These are phyloP conservation scores for Funneliformis caledonium DNA, from an alignment of 371 early-diverging fungal genomes.

Conservation along the genomic window DNA sequence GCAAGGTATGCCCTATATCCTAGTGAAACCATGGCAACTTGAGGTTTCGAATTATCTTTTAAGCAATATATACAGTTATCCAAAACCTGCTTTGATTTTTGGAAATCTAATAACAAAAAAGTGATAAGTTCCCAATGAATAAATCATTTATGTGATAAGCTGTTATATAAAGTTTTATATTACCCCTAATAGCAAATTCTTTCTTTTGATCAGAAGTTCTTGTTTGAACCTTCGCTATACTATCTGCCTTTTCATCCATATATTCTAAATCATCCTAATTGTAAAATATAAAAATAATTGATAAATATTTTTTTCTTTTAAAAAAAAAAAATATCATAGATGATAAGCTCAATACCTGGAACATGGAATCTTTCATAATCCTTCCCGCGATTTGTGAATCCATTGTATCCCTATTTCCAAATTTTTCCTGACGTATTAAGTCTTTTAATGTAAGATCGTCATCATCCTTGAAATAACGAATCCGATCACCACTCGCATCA, in stretches of 20 bases:
- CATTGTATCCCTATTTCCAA: conserved; percentile 47
- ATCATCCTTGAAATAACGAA: conserved; percentile 58
- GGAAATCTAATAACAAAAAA: conserved; percentile 59
- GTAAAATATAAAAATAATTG: not conserved
- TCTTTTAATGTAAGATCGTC: conserved; percentile 59
- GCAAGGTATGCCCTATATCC: conserved; percentile 82
- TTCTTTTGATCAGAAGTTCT: conserved; percentile 68
- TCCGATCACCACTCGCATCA: conserved; percentile 54
- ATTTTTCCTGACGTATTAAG: conserved; percentile 68
- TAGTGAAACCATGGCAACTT: conserved; percentile 75
- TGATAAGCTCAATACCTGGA: conserved; percentile 29
- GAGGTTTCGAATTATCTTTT: conserved; percentile 68
- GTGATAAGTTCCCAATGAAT: not conserved
- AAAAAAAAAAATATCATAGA: conserved; percentile 16
- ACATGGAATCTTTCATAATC: conserved; percentile 22
- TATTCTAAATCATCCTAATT: conserved; percentile 79
- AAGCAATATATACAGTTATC: conserved; percentile 81
- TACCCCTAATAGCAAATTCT: conserved; percentile 65
- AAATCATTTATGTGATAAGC: not conserved
- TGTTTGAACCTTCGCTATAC: conserved; percentile 67
- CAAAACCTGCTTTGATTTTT: conserved; percentile 68
- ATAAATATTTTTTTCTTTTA: conserved; percentile 4
- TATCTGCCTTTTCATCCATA: conserved; percentile 88
- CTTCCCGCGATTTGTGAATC: conserved; percentile 44
- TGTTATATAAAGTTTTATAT: conserved; percentile 18